phyloP scores from a whole-genome alignment of 2,329 filamentous ascomycete genomes.

The Aspergillaceae sp. region DNA sequence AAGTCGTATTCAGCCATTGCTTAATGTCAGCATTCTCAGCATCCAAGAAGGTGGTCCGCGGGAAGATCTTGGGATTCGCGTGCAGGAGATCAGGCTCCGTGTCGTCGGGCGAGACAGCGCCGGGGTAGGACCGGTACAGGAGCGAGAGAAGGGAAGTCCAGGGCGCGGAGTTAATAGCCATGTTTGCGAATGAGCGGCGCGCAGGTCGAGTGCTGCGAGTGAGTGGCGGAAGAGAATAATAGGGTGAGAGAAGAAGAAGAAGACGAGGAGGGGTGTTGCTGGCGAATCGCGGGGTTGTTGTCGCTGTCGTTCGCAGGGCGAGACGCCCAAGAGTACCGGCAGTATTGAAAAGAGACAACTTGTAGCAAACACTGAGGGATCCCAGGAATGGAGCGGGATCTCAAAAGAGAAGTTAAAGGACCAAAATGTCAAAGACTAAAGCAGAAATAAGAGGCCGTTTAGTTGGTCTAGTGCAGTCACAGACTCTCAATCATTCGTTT shows the following conservation, averaged over 20 bases:
- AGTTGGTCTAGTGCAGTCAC: background rate
- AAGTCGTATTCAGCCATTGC: constrained; percentile 76
- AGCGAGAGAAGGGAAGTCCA: constrained; percentile 37
- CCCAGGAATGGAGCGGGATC: constrained; percentile 10
- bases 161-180: constrained; percentile 25
- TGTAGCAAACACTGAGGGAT: constrained; percentile 7
- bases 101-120: constrained; percentile 30
- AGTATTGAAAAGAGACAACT: constrained; percentile 10
- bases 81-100: constrained; percentile 38
- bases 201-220: constrained; percentile 2
- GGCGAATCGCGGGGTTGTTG: constrained; percentile 11
- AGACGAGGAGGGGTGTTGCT: constrained; percentile 18
- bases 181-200: constrained; percentile 13
- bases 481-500: too few relatives aligned
- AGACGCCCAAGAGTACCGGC: constrained; percentile 12
- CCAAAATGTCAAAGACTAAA: too few relatives aligned
- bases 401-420: background rate
- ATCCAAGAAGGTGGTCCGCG: constrained; percentile 61
- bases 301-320: constrained; percentile 2
- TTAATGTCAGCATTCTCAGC: constrained; percentile 79
- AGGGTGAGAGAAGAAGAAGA: constrained; percentile 7
- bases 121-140: constrained; percentile 38
- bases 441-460: too few relatives aligned
- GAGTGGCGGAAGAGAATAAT: background rate
- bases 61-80: constrained; percentile 56